Base-by-base conservation (phyloP, 768 basidiomycete genomes). In the Mycena leptocephala region DNA sequence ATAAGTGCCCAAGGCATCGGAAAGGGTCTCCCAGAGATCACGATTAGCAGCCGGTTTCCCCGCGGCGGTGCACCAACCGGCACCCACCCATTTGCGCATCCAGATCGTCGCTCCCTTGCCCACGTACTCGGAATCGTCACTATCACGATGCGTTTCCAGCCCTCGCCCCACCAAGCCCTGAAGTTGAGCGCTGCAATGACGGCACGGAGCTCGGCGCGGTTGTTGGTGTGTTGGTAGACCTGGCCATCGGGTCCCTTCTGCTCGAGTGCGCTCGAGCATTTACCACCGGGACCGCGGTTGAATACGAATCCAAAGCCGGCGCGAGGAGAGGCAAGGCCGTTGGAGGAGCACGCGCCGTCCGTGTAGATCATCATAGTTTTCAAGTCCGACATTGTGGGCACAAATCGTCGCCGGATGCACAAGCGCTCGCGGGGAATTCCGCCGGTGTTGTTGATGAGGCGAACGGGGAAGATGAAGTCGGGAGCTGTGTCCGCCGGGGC, bases 181-280 rank as follows among this genome's bases (percentile, higher is more conserved):
- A 79, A 64, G n/a, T 56, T 58, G 33, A 85, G 76, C 59, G 79
- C 81, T 9, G 58, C 68, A 59, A 83, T 75, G 24, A 77, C 83
- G 22, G 84, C 85, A 16, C 84, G 81, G 1, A 85, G 81, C 77
- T 85, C 85, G 20, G 85, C 85, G 79, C 86, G 79, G 83, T 82
- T 81, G 76, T 80, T 74, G 79, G 85, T 80, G 79, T 80, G 81
- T 70, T 14, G 8, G 69, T 76, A 48, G 1, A 37, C 63, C 41
- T 65, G 22, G 10, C 56, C 55, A 48, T 51, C 56, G 2, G 75
- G 75, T 0, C 75, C 69, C 41, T 39, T 37, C 11, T 51, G 1
- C 48, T 71, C 69, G 30, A 76, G 24, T 0, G 70, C 69, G 55
- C 37, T 14, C 13, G 41, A 35, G 64, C 11, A 18, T 9, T 10